Evolutionary conservation across 2,329 filamentous ascomycete genomes (phyloP), one percentile per base, ranked within the genome.

Genomic region (Chaetomiaceae sp.): DNA sequence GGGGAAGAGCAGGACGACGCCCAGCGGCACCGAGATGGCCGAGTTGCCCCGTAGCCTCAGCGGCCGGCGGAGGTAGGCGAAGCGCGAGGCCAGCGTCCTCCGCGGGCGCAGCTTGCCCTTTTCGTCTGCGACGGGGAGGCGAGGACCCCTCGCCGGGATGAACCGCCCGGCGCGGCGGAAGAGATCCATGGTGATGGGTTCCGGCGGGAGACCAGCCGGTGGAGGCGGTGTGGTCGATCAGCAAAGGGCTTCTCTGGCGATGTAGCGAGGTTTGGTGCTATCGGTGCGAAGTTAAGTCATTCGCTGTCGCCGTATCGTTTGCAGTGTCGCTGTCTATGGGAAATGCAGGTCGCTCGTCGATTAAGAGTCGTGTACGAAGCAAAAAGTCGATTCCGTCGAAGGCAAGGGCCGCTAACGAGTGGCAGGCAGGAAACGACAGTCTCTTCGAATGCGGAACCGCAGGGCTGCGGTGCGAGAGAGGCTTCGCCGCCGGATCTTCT

Each of bases 41-140:
- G 91, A 96, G 72, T 95, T 96, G 65, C 90, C 89, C 73, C 85
- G 88, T 75, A 99, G 76, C 63, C 91, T 85, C 76, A 99, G 82
- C 47, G 92, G 89, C 67, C 89, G 83, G 63, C 85, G 81, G 70
- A 97, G 89, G 71, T 96, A 95, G 58, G 88, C 86, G 65, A 95
- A 76, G 49, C 78, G 75, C 38, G 77, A 73, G 31, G 73, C 71
- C 44, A 76, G 55, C 22, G 61, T 62, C 50, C 66, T 69, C 54
- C 74, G 72, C 31, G 70, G 68, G 55, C 70, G 71, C 38, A 69
- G 60, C 61, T 69, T 65, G 54, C 64, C 70, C 67, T 81, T 82
- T 63, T 80, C 77, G 60, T 81, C 77, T 45, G 71, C 62, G 20
- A 77, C 75, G 23, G 79, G 79, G 15, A 81, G 72, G 25, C 71